These are phyloP conservation scores for Penicillium sp. DNA, from an alignment of 2,329 filamentous ascomycete species.

Conservation along the genomic window DNA sequence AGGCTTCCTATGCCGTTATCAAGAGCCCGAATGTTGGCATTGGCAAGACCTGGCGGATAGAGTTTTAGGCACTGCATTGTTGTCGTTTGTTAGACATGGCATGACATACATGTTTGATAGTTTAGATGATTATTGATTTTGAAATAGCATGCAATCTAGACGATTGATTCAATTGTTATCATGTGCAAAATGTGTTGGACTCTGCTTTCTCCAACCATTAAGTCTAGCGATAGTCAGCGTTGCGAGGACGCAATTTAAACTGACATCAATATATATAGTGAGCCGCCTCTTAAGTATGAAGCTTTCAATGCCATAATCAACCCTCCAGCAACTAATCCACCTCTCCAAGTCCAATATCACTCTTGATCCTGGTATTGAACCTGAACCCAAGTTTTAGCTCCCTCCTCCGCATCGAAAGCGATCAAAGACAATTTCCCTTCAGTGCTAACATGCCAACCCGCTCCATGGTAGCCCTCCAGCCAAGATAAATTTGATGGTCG, in stretches of 20 bases:
- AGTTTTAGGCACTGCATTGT: constrained; percentile 49
- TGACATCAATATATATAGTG: neutral
- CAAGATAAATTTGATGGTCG: constrained; percentile 10
- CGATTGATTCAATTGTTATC: neutral
- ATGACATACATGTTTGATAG: constrained; percentile 20
- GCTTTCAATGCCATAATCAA: neutral
- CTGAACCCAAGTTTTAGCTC: neutral
- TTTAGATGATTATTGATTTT: constrained; percentile 6
- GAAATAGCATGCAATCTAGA: constrained; percentile 10
- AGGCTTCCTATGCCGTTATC: constrained; percentile 68
- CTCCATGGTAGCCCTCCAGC: neutral
- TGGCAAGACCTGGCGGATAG: constrained; percentile 68
- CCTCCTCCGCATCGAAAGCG: constrained; percentile 1
- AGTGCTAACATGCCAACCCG: constrained; percentile 7
- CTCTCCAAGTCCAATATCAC: neutral
- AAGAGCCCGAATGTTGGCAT: constrained; percentile 68
- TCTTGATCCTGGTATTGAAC: neutral
- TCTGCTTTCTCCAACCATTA: neutral
- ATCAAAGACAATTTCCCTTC: constrained; percentile 9
- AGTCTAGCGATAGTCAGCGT: neutral
- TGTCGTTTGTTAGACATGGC: constrained; percentile 3
- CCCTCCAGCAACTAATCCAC: neutral
- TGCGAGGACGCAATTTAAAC: neutral
- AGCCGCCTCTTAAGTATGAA: neutral
- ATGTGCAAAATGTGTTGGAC: neutral